Percentiles rank a stretch among this genome's conserved stretches.
These are phyloP conservation scores for Alternaria incomplexa DNA, from an alignment of 2,329 filamentous ascomycete genomes.

Conservation along the genomic window DNA sequence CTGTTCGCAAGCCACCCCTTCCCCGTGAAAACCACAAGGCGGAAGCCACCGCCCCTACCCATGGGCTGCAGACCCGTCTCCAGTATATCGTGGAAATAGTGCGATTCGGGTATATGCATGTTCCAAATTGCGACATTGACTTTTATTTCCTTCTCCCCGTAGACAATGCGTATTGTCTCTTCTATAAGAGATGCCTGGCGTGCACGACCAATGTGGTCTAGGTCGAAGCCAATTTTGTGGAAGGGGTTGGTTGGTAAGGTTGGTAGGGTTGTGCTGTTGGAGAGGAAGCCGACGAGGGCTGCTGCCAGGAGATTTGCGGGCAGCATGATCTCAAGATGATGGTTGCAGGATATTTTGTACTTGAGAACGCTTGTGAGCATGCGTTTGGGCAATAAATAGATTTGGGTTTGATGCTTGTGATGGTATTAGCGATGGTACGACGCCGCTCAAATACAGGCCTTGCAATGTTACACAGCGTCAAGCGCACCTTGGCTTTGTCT, in stretches of 20 bases:
- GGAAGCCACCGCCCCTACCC: conserved; percentile 2
- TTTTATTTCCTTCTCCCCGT: not conserved
- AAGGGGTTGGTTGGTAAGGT: not conserved
- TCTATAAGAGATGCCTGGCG: conserved; percentile 1
- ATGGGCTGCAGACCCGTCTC: conserved; percentile 3
- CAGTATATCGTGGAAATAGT: conserved; percentile 9
- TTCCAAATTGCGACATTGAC: conserved; percentile 13
- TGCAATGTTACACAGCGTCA: not conserved
- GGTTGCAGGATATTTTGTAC: no score
- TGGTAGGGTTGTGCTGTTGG: not conserved
- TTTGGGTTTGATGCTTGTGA: no score
- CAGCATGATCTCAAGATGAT: not conserved
- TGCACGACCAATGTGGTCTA: conserved; percentile 5
- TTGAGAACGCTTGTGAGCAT: no score
- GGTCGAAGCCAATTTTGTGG: conserved; percentile 10
- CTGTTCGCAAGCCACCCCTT: not conserved
- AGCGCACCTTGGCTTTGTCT: not conserved
- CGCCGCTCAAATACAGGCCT: no score
- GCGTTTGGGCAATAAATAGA: no score
- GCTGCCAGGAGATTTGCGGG: not conserved
- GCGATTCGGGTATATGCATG: conserved; percentile 12
- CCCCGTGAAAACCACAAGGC: conserved; percentile 2
- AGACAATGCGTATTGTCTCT: conserved; percentile 1
- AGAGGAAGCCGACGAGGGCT: not conserved
- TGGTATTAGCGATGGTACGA: no score